phyloP scores from a whole-genome alignment of 2,329 filamentous ascomycete genomes.

The Neofusicoccum cordaticola region DNA sequence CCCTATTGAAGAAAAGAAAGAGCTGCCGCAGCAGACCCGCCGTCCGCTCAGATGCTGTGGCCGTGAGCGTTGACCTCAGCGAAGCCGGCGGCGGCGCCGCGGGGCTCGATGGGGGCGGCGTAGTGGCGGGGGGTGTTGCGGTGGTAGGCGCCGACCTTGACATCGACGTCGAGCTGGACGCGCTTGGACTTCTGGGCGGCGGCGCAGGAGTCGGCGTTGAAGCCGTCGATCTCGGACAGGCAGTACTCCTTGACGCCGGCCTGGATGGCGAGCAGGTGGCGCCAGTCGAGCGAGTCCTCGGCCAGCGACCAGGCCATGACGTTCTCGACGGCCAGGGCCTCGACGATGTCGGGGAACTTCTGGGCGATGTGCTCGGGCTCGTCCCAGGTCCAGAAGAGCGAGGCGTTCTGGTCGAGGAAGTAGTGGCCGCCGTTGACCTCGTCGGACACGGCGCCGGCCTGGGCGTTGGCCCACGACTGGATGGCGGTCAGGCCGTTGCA shows the following conservation, averaged over 20 bases:
- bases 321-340: conserved; percentile 59
- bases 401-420: conserved; percentile 60
- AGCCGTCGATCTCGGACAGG: neutral
- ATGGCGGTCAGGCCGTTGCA: conserved; percentile 39
- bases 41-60: neutral
- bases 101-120: neutral
- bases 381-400: conserved; percentile 74
- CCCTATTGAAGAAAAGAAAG: neutral
- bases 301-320: conserved; percentile 75
- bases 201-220: neutral
- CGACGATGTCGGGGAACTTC: conserved; percentile 63
- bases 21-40: neutral
- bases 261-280: conserved; percentile 13
- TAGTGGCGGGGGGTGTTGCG: neutral
- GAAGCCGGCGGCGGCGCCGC: neutral
- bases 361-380: conserved; percentile 57
- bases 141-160: neutral
- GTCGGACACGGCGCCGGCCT: conserved; percentile 56
- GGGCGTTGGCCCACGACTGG: conserved; percentile 58
- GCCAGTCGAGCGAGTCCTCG: conserved; percentile 54
- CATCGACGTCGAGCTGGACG: neutral
- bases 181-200: neutral
- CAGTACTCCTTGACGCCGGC: neutral
- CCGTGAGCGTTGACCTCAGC: neutral
- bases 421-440: conserved; percentile 61